Evolutionary conservation across 805 yeast genomes (phyloP).

Genomic region (Wickerhamomyces silvicola): DNA sequence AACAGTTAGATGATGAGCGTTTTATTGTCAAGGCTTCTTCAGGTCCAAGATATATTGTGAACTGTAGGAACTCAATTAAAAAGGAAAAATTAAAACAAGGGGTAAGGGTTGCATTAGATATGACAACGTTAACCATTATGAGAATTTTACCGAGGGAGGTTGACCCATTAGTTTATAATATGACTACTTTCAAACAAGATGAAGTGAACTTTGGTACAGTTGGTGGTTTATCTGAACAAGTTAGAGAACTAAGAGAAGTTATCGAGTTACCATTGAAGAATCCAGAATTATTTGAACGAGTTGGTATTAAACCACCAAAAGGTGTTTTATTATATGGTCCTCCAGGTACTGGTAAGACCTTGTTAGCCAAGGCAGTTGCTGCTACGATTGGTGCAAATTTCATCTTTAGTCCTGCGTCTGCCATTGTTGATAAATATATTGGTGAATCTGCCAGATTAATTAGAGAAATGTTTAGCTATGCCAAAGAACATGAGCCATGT

Average conservation of each 20-base stretch:
- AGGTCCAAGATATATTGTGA: slow-evolving; percentile 97
- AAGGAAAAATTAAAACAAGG: slow-evolving; percentile 83
- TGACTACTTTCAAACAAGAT: slow-evolving; percentile 98
- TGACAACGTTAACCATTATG: slow-evolving; percentile 97
- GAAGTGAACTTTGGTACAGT: slow-evolving; percentile 90
- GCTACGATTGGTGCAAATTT: slow-evolving; percentile 98
- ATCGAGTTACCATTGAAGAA: slow-evolving; percentile 95
- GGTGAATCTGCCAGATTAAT: slow-evolving; percentile 96
- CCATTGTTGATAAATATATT: slow-evolving; percentile 94
- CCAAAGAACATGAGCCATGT: slow-evolving; percentile 96
- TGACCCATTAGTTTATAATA: slow-evolving; percentile 94
- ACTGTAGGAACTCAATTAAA: slow-evolving; percentile 90
- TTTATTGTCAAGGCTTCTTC: slow-evolving; percentile 94
- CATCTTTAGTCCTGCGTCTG: slow-evolving; percentile 97
- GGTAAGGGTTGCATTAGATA: slow-evolving; percentile 92
- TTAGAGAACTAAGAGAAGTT: slow-evolving; percentile 93
- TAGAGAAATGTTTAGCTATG: slow-evolving; percentile 97
- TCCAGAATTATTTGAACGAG: slow-evolving; percentile 92
- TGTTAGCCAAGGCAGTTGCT: slow-evolving; percentile 95
- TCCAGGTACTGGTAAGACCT: slow-evolving; percentile 97
- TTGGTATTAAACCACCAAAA: slow-evolving; percentile 98
- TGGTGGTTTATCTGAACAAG: slow-evolving; percentile 95
- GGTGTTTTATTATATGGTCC: slow-evolving; percentile 97
- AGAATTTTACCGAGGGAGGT: slow-evolving; percentile 96
- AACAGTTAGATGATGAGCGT: slow-evolving; percentile 90